These are phyloP conservation scores for Boletales sp. DNA, from an alignment of 768 basidiomycete species.

Conservation along the genomic window DNA sequence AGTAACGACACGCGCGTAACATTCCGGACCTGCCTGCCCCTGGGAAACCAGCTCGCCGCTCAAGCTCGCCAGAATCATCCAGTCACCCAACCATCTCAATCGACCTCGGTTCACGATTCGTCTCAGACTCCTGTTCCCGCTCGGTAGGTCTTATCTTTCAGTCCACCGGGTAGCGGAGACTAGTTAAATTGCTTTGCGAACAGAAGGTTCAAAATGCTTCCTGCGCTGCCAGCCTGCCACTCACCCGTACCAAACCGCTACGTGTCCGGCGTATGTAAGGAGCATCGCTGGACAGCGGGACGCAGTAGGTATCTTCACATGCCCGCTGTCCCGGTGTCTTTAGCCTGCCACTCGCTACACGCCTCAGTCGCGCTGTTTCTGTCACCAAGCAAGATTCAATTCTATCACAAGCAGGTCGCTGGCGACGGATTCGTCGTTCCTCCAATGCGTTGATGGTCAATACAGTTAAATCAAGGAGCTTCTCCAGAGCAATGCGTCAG, in stretches of 20 bases:
- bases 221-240: no score
- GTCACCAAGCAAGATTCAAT: no score
- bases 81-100: background rate
- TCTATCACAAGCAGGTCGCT: no score
- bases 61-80: background rate
- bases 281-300: background rate
- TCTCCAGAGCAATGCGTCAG: no score
- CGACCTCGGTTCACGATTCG: background rate
- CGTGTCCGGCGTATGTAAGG: background rate
- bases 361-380: background rate
- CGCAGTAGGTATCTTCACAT: no score
- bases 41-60: constrained; percentile 1
- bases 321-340: background rate
- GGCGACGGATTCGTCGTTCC: no score
- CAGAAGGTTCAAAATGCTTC: no score
- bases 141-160: background rate
- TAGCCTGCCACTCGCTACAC: constrained; percentile 1
- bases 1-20: constrained; percentile 10
- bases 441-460: no score
- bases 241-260: background rate
- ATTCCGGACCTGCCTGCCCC: constrained; percentile 12
- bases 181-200: background rate
- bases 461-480: no score
- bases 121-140: background rate
- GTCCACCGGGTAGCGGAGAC: background rate